These are phyloP conservation scores for Diutina mesorugosa DNA, from an alignment of 1,139 yeast species.

Conservation along the genomic window DNA sequence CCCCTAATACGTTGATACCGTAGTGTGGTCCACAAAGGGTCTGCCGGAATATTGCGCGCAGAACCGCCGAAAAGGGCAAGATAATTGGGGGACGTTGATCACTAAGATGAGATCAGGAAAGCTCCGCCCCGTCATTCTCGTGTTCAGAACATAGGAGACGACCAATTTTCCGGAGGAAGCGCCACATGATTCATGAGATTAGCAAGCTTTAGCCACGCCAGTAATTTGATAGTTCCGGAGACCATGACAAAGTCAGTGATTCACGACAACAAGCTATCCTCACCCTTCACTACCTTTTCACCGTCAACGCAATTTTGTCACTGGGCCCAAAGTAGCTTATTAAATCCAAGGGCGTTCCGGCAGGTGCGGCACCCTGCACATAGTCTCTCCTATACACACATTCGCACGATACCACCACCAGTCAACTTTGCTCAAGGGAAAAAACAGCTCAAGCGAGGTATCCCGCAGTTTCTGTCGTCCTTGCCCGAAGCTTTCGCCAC, in stretches of 20 bases:
- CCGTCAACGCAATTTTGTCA: background rate
- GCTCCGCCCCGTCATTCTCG: background rate
- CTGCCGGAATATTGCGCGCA: background rate
- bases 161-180: background rate
- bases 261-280: background rate
- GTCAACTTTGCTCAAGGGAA: background rate
- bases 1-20: background rate
- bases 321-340: background rate
- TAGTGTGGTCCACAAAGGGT: background rate
- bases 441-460: background rate
- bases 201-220: too few relatives aligned
- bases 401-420: background rate
- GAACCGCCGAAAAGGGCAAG: background rate
- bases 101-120: background rate
- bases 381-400: background rate
- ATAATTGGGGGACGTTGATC: background rate
- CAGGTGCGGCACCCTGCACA: background rate
- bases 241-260: too few relatives aligned
- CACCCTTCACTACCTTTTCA: background rate
- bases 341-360: background rate
- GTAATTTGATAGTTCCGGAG: too few relatives aligned
- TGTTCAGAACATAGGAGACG: background rate
- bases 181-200: background rate
- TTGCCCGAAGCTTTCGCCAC: background rate
- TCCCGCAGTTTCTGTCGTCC: background rate